Base-by-base conservation (phyloP, 2,329 filamentous ascomycete species). In the Fusarium sp. region DNA sequence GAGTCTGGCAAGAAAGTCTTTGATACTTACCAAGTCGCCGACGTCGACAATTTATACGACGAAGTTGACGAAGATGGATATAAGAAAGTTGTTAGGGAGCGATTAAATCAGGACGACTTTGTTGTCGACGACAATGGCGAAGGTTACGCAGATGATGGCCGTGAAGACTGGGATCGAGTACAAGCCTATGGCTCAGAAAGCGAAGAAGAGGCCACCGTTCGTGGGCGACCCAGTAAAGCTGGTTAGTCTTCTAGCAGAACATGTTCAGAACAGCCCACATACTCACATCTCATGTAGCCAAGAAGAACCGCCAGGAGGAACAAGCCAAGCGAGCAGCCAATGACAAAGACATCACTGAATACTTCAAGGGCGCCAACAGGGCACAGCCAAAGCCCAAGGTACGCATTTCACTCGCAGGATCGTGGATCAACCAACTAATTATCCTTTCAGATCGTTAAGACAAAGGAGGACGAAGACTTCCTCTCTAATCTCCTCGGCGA, bases 81-180 rank as follows among this genome's bases (percentile, higher is more conserved):
- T 86, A 98, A 98, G 85, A 97, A 97, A 80, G 92, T 98, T 73
- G 94, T 99, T 17, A 90, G 96, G 44, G 90, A 92, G 60, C 91
- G 96, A 49, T 86, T 99, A 55, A 93, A 98, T 78, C 88, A 97
- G 77, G 96, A 99, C 76, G 96, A 99, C 83, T 99, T 99, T 78
- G 95, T 99, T 56, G 95, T 99, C 66, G 96, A 98, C 84, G 96
- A 99, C 83, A 97, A 98, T 84, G 95, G 95, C 78, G 94, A 95
- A 79, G 95, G 96, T 40, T 99, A 99, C 78, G 95, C 94, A 73
- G 95, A 98, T 80, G 96, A 98, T 78, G 96, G 96, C 67, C 91
- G 96, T 60, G 95, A 97, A 82, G 96, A 98, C 76, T 95, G 95
- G 95, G 91, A 95, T 81, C 89, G 92, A 75, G 87, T 91, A 64